A percentile compares a stretch with the other conserved stretches of the same genome.
These are phyloP conservation scores for Didymella segeticola DNA, from an alignment of 2,329 filamentous ascomycete genomes.

Conservation along the genomic window DNA sequence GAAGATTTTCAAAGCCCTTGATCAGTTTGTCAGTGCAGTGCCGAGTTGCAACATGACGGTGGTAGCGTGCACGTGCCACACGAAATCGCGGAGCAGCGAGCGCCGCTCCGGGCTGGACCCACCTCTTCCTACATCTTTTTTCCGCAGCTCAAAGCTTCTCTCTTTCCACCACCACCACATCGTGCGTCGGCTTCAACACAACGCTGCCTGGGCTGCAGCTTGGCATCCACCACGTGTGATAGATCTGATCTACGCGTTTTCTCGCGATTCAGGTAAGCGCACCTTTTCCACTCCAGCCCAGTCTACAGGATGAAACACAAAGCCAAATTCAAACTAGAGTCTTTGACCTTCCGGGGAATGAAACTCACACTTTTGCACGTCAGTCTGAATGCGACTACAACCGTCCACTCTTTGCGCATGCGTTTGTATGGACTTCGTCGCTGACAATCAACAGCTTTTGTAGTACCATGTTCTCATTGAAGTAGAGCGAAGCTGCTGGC, in stretches of 20 bases:
- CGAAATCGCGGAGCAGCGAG: constrained; percentile 27
- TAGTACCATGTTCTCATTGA: not conserved
- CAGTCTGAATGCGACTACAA: constrained; percentile 48
- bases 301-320: constrained; percentile 50
- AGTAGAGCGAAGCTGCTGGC: not conserved
- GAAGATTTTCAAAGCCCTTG: too few species aligned
- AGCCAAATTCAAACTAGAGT: constrained; percentile 55
- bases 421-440: not conserved
- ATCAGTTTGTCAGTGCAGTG: too few species aligned
- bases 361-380: constrained; percentile 53
- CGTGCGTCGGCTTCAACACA: constrained; percentile 2
- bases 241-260: not conserved
- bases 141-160: constrained; percentile 4
- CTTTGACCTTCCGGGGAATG: constrained; percentile 54
- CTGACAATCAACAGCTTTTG: constrained; percentile 26
- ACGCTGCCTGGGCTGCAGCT: not conserved
- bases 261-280: constrained; percentile 21
- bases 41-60: too few species aligned
- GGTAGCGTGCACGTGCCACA: constrained; percentile 12
- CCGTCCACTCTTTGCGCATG: not conserved
- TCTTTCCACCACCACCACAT: constrained; percentile 8
- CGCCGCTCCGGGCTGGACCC: constrained; percentile 24
- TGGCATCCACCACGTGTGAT: not conserved
- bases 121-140: constrained; percentile 24
- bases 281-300: constrained; percentile 5